Evolutionary conservation across 2,329 filamentous ascomycete species (phyloP).

Genomic region (Colletotrichum caudatum): DNA sequence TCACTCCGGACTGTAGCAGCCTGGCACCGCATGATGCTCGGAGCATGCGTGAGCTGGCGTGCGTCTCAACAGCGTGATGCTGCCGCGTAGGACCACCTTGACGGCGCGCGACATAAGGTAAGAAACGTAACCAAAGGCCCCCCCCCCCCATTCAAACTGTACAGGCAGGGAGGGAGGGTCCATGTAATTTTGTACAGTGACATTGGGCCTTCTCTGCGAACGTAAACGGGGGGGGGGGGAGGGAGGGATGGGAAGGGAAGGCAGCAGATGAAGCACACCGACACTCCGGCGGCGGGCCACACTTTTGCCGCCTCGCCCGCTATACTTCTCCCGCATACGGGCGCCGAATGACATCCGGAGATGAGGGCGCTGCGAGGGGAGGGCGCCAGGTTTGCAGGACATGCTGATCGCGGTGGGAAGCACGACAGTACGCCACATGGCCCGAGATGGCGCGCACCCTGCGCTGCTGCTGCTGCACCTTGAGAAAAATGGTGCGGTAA

Average conservation of each 20-base stretch:
- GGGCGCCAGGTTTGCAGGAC: not conserved
- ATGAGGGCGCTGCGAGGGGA: slow-evolving; percentile 17
- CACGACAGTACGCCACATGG: too few species aligned
- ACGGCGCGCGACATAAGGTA: not conserved
- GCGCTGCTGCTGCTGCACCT: too few species aligned
- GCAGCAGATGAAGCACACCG: slow-evolving; percentile 18
- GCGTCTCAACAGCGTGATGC: slow-evolving; percentile 35
- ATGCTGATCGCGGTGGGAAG: too few species aligned
- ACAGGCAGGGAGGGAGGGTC: not conserved
- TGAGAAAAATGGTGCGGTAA: slow-evolving; percentile 18
- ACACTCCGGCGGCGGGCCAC: slow-evolving; percentile 28
- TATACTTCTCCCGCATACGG: slow-evolving; percentile 4
- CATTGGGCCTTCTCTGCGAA: slow-evolving; percentile 22
- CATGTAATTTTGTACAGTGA: not conserved
- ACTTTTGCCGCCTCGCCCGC: slow-evolving; percentile 31
- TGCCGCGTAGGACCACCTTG: not conserved
- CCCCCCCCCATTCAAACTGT: too few species aligned
- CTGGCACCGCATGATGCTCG: slow-evolving; percentile 20
- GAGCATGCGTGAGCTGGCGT: slow-evolving; percentile 18
- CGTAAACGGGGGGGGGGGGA: slow-evolving; percentile 5
- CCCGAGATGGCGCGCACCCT: too few species aligned
- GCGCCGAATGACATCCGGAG: slow-evolving; percentile 28
- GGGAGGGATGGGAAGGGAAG: not conserved
- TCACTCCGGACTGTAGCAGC: not conserved
- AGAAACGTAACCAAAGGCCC: not conserved